Conservation (phyloP, 805 yeast genomes). For the Sugiyamaella smithiae region DNA sequence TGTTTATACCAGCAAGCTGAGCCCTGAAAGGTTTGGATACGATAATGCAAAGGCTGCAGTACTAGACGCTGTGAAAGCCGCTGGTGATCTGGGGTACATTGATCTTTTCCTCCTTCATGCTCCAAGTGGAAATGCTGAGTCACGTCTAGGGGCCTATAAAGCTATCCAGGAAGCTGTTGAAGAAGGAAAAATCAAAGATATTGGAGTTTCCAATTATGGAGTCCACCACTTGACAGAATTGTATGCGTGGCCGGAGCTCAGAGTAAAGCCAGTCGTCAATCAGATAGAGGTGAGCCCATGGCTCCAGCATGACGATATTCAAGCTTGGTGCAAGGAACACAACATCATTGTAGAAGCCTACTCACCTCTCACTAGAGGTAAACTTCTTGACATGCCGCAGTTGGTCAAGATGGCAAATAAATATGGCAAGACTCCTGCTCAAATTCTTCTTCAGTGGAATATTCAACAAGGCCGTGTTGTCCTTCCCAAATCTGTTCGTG, state of each 20-base stretch:
- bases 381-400: slow-evolving; percentile 39
- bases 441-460: slow-evolving; percentile 48
- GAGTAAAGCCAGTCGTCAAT: slow-evolving; percentile 64
- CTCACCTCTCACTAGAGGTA: slow-evolving; percentile 75
- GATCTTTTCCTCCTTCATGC: slow-evolving; percentile 68
- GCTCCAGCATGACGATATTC: slow-evolving; percentile 64
- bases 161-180: slow-evolving; percentile 56
- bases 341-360: slow-evolving; percentile 69
- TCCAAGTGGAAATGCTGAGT: slow-evolving; percentile 31
- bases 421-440: slow-evolving; percentile 44
- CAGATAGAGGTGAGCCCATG: slow-evolving; percentile 88
- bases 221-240: slow-evolving; percentile 54
- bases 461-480: slow-evolving; percentile 55
- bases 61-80: slow-evolving; percentile 50
- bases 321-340: slow-evolving; percentile 54
- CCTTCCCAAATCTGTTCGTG: slow-evolving; percentile 65
- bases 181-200: slow-evolving; percentile 47
- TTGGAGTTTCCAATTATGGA: slow-evolving; percentile 68
- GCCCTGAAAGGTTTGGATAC: slow-evolving; percentile 41
- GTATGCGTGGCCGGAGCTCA: slow-evolving; percentile 45
- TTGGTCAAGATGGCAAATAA: slow-evolving; percentile 39
- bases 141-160: slow-evolving; percentile 49
- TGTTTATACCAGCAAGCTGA: slow-evolving; percentile 63
- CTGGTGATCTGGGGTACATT: slow-evolving; percentile 48
- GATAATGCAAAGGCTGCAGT: slow-evolving; percentile 45